Conservation (phyloP, 441 rosid genomes). For the Populus trichocarpa region DNA sequence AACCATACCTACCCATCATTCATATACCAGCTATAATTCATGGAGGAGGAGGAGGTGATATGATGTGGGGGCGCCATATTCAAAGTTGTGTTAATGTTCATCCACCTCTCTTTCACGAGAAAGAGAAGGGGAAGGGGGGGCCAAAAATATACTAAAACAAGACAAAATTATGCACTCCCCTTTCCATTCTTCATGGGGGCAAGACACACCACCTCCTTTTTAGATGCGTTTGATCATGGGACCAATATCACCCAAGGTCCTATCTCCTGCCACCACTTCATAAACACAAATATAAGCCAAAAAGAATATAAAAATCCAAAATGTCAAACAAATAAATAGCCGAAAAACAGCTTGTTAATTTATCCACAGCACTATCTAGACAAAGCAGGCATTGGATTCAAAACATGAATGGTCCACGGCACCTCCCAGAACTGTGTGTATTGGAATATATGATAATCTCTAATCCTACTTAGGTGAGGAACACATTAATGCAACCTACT, state of each 20-base stretch:
- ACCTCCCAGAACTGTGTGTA: constrained; percentile 35
- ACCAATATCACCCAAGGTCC: constrained; percentile 22
- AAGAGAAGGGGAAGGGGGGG: constrained; percentile 6
- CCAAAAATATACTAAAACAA: constrained; percentile 18
- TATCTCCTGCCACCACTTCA: constrained; percentile 23
- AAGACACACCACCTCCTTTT: constrained; percentile 38
- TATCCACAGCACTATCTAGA: constrained; percentile 57
- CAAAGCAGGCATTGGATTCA: constrained; percentile 40
- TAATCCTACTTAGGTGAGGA: constrained; percentile 35
- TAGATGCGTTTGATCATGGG: constrained; percentile 35
- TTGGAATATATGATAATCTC: constrained; percentile 40
- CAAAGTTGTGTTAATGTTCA: constrained; percentile 21
- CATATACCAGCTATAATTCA: constrained; percentile 14
- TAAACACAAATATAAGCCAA: constrained; percentile 27
- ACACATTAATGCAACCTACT: constrained; percentile 48
- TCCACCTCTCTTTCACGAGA: constrained; percentile 22
- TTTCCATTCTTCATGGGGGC: constrained; percentile 37
- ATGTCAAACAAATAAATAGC: constrained; percentile 9
- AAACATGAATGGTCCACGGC: constrained; percentile 60
- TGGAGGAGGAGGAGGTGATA: constrained; percentile 12
- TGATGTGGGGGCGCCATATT: constrained; percentile 30
- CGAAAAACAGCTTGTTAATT: constrained; percentile 14
- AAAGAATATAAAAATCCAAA: not conserved
- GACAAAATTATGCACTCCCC: constrained; percentile 37
- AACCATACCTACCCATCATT: constrained; percentile 27